Evolutionary conservation across 1,284 basidiomycete species (phyloP).

Genomic region (Schizophyllum amplum): DNA sequence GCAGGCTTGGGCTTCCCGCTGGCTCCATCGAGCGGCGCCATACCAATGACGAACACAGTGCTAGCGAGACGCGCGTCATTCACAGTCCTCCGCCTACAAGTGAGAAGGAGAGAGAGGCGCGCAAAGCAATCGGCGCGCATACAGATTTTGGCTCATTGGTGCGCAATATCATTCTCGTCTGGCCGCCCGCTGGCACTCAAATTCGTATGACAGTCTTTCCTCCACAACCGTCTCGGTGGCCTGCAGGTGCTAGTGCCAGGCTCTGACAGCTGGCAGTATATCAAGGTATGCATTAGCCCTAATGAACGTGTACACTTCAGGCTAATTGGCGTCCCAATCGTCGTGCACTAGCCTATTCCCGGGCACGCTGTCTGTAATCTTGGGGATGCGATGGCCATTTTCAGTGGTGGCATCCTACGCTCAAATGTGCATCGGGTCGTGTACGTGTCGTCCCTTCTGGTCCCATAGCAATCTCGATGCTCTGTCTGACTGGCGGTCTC

Average conservation of each 20-base stretch:
- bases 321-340: background rate
- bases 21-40: slow-evolving; percentile 45
- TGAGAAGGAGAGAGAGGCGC: slow-evolving; percentile 19
- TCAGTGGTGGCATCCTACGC: slow-evolving; percentile 50
- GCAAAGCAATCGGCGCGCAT: slow-evolving; percentile 41
- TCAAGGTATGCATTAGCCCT: slow-evolving; percentile 34
- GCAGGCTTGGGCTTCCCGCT: slow-evolving; percentile 43
- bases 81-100: slow-evolving; percentile 33
- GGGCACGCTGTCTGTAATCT: slow-evolving; percentile 50
- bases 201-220: slow-evolving; percentile 36
- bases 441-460: slow-evolving; percentile 22
- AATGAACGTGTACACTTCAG: background rate
- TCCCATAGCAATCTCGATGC: background rate
- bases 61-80: slow-evolving; percentile 54
- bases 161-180: slow-evolving; percentile 7
- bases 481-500: background rate
- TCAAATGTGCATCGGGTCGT: slow-evolving; percentile 49
- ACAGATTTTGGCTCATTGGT: slow-evolving; percentile 48
- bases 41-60: slow-evolving; percentile 36
- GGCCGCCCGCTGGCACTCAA: background rate
- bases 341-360: slow-evolving; percentile 34
- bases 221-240: slow-evolving; percentile 66
- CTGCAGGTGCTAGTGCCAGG: slow-evolving; percentile 63
- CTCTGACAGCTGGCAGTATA: slow-evolving; percentile 58
- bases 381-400: slow-evolving; percentile 49